phyloP scores from a whole-genome alignment of 768 basidiomycete species.

The Lepiota venenata region DNA sequence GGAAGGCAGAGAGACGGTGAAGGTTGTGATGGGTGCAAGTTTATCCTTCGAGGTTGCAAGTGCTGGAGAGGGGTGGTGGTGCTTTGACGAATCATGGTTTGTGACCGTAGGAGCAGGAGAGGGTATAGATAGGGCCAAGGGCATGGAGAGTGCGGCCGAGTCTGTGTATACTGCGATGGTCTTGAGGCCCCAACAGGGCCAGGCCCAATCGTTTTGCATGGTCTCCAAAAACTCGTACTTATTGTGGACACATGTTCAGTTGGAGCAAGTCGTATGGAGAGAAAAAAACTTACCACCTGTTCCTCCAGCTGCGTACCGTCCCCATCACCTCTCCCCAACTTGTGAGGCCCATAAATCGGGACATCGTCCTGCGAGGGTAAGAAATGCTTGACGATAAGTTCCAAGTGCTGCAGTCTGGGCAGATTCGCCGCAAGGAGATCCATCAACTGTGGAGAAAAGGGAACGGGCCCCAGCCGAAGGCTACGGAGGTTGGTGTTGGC shows the following conservation, averaged over 20 bases:
- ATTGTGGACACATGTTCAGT: background rate
- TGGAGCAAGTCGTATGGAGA: background rate
- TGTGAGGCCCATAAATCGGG: slow-evolving; percentile 1
- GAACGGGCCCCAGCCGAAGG: slow-evolving; percentile 37
- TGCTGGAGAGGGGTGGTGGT: background rate
- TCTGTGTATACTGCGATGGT: slow-evolving; percentile 5
- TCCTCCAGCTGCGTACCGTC: slow-evolving; percentile 6
- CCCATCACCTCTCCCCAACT: background rate
- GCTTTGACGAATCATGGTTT: background rate
- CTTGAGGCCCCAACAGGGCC: slow-evolving; percentile 7
- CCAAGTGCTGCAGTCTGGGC: slow-evolving; percentile 31
- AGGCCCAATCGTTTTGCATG: slow-evolving; percentile 9
- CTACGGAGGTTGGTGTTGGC: slow-evolving; percentile 20
- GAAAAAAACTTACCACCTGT: slow-evolving; percentile 2
- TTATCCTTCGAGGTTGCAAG: background rate
- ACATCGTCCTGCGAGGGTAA: slow-evolving; percentile 21
- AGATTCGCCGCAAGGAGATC: slow-evolving; percentile 37
- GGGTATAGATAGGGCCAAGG: background rate
- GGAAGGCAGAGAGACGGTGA: background rate
- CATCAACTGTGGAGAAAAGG: slow-evolving; percentile 38
- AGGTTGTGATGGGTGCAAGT: too few relatives aligned
- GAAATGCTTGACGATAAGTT: slow-evolving; percentile 36
- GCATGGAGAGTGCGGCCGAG: background rate
- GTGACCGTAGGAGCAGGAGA: background rate
- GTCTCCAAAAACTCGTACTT: slow-evolving; percentile 9